Conservation (phyloP, 768 basidiomycete genomes). For the Xanthoconium stramineum region DNA sequence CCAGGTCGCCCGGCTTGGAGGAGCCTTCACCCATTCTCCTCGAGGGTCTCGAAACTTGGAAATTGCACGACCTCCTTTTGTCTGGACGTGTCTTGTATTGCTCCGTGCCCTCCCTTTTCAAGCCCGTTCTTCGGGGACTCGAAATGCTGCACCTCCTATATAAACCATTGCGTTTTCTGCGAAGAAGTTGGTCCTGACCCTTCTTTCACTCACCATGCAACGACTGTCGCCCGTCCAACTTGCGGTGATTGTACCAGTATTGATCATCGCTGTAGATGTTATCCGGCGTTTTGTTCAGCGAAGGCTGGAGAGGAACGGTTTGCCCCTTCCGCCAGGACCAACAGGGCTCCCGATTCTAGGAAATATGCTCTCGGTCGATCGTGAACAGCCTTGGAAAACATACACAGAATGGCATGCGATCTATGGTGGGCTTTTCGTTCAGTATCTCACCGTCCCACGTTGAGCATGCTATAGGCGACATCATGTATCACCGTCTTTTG, state of each 20-base stretch:
- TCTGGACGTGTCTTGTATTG: too few relatives aligned
- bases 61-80: too few relatives aligned
- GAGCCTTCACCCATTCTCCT: too few relatives aligned
- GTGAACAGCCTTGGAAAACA: background rate
- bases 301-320: background rate
- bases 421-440: background rate
- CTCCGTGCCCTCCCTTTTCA: too few relatives aligned
- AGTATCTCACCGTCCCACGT: background rate
- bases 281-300: background rate
- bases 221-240: background rate
- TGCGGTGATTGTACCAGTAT: background rate
- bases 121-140: too few relatives aligned
- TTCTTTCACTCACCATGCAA: background rate
- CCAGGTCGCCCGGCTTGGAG: too few relatives aligned
- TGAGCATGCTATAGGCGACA: background rate
- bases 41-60: too few relatives aligned
- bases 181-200: background rate
- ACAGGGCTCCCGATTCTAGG: background rate
- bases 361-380: background rate
- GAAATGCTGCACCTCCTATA: too few relatives aligned
- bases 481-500: too few relatives aligned
- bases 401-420: background rate
- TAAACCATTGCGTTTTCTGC: too few relatives aligned
- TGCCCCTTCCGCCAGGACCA: background rate
- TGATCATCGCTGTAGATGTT: background rate